These are phyloP conservation scores for Malassezia dermatis DNA, from an alignment of 1,284 basidiomycete genomes.

Conservation along the genomic window DNA sequence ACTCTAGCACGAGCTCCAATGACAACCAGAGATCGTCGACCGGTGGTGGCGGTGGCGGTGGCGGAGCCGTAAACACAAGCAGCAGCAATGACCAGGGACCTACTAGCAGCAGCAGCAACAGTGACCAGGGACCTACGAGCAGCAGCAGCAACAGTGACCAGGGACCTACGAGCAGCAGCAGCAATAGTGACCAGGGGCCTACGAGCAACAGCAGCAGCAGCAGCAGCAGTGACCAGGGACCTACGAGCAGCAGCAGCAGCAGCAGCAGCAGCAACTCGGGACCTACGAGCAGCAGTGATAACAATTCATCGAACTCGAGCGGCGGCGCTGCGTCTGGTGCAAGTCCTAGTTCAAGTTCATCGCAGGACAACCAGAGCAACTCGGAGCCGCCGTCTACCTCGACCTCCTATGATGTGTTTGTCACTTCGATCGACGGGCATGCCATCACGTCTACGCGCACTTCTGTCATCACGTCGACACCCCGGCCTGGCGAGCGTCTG, in stretches of 20 bases:
- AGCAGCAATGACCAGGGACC: neutral
- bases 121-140: neutral
- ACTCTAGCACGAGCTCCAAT: neutral
- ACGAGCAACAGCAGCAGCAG: neutral
- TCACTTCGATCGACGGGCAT: neutral
- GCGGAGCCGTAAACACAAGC: neutral
- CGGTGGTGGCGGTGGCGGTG: neutral
- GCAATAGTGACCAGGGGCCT: neutral
- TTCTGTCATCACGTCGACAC: conserved; percentile 19
- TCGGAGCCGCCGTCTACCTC: neutral
- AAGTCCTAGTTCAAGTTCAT: neutral
- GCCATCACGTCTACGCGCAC: neutral
- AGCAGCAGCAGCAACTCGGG: neutral
- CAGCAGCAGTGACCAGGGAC: neutral
- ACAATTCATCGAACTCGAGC: neutral
- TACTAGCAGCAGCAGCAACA: neutral
- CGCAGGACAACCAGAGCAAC: neutral
- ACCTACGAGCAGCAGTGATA: neutral
- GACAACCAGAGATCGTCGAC: neutral
- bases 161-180: neutral
- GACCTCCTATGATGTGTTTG: neutral
- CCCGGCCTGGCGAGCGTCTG: neutral
- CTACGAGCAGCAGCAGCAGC: neutral
- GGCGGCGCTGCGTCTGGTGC: neutral
- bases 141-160: neutral